Base-by-base conservation (phyloP, 2,329 filamentous ascomycete genomes). In the Torrubiellomyces zombiae region DNA sequence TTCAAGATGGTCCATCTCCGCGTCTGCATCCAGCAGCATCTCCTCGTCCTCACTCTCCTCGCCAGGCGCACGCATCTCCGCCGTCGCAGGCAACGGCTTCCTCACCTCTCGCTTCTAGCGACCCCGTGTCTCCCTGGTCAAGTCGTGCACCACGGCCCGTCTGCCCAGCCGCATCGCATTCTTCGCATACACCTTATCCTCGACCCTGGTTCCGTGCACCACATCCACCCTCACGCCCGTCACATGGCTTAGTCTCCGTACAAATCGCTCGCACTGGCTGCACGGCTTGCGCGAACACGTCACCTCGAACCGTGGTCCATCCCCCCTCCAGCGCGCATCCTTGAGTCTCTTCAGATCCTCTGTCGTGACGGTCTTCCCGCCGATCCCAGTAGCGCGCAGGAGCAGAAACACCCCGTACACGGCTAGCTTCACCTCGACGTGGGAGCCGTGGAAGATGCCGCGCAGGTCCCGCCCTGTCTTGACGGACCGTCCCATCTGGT, bases 401-500 rank as follows among this genome's bases (percentile, higher is more conserved):
- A 53, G 30, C 0, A 41, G 25, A 6, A 41, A 42, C 0, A 53
- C 24, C 0, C 44, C 45, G 12, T 51, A 44, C 0, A 45, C 38
- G 0, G 52, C 48, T 0, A 58, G 42, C 28, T 57, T 57, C 10
- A 50, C 48, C 29, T 58, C 53, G 1, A 51, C 46, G 13, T 58
- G 54, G 0, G 46, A 41, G 0, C 45, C 48, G 1, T 39, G 36
- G 20, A 47, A 49, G 9, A 44, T 31, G 4, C 50, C 46, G 7
- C 24, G 27, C 15, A 27, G 27, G 11, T 25, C 18, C 3, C 24
- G 18, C 7, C 19, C 27, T 7, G 18, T 19, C 0, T 21, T 21
- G 1, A 17, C 23, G 6, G 20, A 17, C 15, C 7, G 16, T 8
- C 22, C 9, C 2, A 28, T 24, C 2, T 28, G 28, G 18, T 53